A percentile compares a stretch with the other conserved stretches of the same genome.
These are phyloP conservation scores for Populus nigra DNA, from an alignment of 345 rosid genomes.

Conservation along the genomic window DNA sequence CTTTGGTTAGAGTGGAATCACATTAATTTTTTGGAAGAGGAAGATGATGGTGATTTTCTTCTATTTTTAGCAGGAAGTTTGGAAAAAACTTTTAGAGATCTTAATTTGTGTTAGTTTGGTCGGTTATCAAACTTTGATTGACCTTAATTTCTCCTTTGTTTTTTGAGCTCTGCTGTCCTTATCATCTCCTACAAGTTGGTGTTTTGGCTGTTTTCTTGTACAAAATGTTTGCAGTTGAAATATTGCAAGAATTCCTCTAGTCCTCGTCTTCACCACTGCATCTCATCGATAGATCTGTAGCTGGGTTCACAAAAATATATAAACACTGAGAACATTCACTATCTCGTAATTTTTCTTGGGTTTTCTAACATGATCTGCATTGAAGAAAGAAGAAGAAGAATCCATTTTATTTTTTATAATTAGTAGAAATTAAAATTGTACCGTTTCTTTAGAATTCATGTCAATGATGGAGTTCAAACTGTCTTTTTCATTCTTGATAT, in stretches of 20 bases:
- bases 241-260: slow-evolving; percentile 14
- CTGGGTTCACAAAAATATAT: not conserved
- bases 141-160: not conserved
- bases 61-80: slow-evolving; percentile 11
- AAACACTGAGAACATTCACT: too few relatives aligned
- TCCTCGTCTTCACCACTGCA: slow-evolving; percentile 2
- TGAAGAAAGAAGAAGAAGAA: too few relatives aligned
- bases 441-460: too few relatives aligned
- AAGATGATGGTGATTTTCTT: slow-evolving; percentile 19
- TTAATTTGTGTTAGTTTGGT: slow-evolving; percentile 5
- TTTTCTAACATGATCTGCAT: too few relatives aligned
- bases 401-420: too few relatives aligned
- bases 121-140: not conserved
- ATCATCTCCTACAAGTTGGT: slow-evolving; percentile 30
- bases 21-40: slow-evolving; percentile 7
- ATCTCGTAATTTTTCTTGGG: too few relatives aligned
- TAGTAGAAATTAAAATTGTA: too few relatives aligned
- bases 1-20: slow-evolving; percentile 16
- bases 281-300: slow-evolving; percentile 15
- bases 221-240: slow-evolving; percentile 49
- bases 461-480: too few relatives aligned
- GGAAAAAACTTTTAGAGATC: slow-evolving; percentile 19
- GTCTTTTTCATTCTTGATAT: too few relatives aligned
- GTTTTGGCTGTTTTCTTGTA: slow-evolving; percentile 37
- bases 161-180: slow-evolving; percentile 6